Percentiles rank a stretch among this genome's conserved stretches.
phyloP scores from a whole-genome alignment of 306 rosid species.

The Psophocarpus tetragonolobus region DNA sequence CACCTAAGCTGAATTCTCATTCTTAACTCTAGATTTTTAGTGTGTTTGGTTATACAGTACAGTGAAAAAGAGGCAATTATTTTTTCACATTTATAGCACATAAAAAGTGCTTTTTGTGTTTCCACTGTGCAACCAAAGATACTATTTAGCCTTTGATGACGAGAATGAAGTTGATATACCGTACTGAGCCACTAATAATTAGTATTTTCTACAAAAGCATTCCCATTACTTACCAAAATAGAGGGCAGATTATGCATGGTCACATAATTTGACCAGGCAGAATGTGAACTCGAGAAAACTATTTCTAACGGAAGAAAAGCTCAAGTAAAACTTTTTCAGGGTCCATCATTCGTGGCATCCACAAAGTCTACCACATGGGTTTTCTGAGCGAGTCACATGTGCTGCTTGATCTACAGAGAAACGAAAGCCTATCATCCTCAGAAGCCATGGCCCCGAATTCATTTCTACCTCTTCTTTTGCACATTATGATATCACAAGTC shows the following conservation, averaged over 20 bases:
- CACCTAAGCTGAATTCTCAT: neutral
- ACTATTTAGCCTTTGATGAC: neutral
- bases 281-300: constrained; percentile 11
- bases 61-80: no score
- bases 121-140: no score
- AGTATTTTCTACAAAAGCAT: neutral
- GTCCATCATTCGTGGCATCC: constrained; percentile 47
- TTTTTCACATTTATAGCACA: no score
- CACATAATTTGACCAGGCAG: constrained; percentile 7
- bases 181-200: neutral
- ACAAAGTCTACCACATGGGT: constrained; percentile 47
- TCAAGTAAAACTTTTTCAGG: constrained; percentile 35
- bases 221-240: neutral
- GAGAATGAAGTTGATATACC: neutral
- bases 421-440: constrained; percentile 33
- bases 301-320: constrained; percentile 28
- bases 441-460: constrained; percentile 43
- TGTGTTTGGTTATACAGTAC: no score
- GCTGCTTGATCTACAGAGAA: constrained; percentile 32
- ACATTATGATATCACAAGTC: neutral
- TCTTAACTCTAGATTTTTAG: neutral
- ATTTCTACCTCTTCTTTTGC: constrained; percentile 38
- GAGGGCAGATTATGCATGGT: constrained; percentile 18
- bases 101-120: no score
- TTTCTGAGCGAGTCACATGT: constrained; percentile 40